Percentiles rank a stretch among this genome's conserved stretches.
phyloP scores from a whole-genome alignment of 1,139 yeast species.

The Candida pseudoviswanathii region DNA sequence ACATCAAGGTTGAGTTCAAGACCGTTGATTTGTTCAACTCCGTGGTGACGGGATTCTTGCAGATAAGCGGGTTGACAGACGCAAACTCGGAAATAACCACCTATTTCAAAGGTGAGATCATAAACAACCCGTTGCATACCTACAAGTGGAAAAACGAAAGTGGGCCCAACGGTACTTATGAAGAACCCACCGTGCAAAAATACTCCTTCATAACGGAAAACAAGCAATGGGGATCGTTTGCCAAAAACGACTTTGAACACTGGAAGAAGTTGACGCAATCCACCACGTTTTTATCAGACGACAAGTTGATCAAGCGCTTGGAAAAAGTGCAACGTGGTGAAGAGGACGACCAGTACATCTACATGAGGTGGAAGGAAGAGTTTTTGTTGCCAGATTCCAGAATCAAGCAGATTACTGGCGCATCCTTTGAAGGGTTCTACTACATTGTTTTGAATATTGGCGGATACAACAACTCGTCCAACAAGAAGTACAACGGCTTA shows the following conservation, averaged over 20 bases:
- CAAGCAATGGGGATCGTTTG: constrained; percentile 59
- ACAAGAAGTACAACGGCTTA: constrained; percentile 7
- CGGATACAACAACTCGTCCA: constrained; percentile 23
- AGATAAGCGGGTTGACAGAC: constrained; percentile 78
- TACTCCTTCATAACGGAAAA: constrained; percentile 47
- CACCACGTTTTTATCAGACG: constrained; percentile 23
- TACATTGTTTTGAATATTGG: constrained; percentile 81
- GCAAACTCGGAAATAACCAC: constrained; percentile 80
- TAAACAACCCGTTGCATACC: constrained; percentile 52
- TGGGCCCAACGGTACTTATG: constrained; percentile 16
- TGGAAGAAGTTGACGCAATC: constrained; percentile 76
- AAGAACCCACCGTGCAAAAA: constrained; percentile 18
- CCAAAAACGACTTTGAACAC: constrained; percentile 75
- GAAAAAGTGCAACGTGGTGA: constrained; percentile 32
- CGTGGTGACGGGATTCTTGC: constrained; percentile 72
- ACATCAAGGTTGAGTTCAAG: constrained; percentile 71
- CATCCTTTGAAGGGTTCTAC: constrained; percentile 91
- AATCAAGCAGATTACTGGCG: constrained; percentile 69
- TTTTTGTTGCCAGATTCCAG: constrained; percentile 81
- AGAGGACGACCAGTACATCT: constrained; percentile 49
- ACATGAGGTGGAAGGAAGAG: constrained; percentile 95
- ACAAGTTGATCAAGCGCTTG: constrained; percentile 29
- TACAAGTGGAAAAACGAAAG: constrained; percentile 9
- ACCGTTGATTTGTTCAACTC: constrained; percentile 66
- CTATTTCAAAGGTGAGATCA: constrained; percentile 84